Evolutionary conservation across 495 filamentous ascomycete species (phyloP).

Genomic region (Penicillium crystallinum): DNA sequence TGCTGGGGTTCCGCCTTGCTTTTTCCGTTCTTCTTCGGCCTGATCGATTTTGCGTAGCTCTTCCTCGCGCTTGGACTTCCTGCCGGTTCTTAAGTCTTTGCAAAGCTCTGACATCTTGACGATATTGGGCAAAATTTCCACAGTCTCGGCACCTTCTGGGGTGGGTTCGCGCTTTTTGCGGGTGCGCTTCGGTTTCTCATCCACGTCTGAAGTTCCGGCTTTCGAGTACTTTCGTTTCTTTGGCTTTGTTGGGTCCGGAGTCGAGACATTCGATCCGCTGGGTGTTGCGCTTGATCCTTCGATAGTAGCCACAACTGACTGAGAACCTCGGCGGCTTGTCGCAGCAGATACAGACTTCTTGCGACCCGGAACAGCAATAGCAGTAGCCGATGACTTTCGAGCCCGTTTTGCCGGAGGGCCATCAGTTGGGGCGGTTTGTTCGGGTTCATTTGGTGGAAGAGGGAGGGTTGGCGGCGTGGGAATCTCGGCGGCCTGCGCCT

Average conservation of each 20-base stretch:
- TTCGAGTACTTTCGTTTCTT: conserved; percentile 28
- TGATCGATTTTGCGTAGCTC: conserved; percentile 52
- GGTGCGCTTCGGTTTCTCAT: conserved; percentile 24
- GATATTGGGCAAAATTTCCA: conserved; percentile 60
- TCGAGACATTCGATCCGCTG: conserved; percentile 8
- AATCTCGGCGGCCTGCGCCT: neutral
- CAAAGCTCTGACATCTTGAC: conserved; percentile 82
- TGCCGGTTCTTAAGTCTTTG: conserved; percentile 70
- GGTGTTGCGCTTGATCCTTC: conserved; percentile 12
- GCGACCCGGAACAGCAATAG: neutral
- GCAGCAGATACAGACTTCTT: conserved; percentile 1
- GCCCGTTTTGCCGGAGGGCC: conserved; percentile 10
- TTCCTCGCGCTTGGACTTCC: conserved; percentile 67
- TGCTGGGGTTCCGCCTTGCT: conserved; percentile 32
- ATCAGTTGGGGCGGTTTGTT: neutral
- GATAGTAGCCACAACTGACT: conserved; percentile 4
- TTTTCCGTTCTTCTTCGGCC: conserved; percentile 44
- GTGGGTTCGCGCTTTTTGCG: conserved; percentile 53
- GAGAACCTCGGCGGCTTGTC: conserved; percentile 10
- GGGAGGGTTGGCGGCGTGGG: neutral
- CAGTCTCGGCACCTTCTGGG: conserved; percentile 70
- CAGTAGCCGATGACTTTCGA: conserved; percentile 13
- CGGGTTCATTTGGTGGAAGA: neutral
- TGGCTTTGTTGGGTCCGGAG: conserved; percentile 15
- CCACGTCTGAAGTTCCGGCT: conserved; percentile 17